Base-by-base conservation (phyloP, 345 rosid species). In the Kernera saxatilis region DNA sequence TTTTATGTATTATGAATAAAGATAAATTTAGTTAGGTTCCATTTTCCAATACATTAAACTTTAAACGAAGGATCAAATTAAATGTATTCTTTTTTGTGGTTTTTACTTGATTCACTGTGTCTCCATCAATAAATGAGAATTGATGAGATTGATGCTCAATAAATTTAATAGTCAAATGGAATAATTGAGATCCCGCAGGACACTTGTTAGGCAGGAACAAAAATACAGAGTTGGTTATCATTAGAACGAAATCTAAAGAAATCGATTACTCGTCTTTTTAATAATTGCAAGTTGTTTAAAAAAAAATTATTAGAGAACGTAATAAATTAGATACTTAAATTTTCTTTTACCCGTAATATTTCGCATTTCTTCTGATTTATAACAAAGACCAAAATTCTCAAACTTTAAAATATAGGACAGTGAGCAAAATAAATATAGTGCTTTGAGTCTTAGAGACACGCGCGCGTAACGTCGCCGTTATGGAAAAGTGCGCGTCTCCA, bases 391-490 rank as follows among this genome's bases (percentile, higher is more conserved):
- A 18, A 44, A 17, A 44, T 6, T 18, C 22, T 15, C 2, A 17
- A 19, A 17, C 26, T 40, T 11, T 2, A 44, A 3, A 46, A 13
- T 6, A 62, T 8, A 33, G 37, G 37, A 8, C 9, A 6, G 37
- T 33, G 2, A 8, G n/a, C n/a, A 33, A 33, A 33, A 33, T 33
- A 33, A 2, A 8, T 33, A 11, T 21, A 41, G 50, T 13, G 35
- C 2, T n/a, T 21, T 5, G 67, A 6, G 35, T 60, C 27, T 37
- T 19, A 13, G 48, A 17, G 14, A 27, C 53, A 56, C 45, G 60
- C 70, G 70, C 53, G 64, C 8, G 56, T 63, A 64, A 73, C 73
- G 45, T 50, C 49, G 60, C 73, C 77, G 68, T 67, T 74, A 74
- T 40, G 27, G 46, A 15, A 59, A 74, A 59, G 53, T 26, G 39